A percentile compares a stretch with the other conserved stretches of the same genome.
Conservation (phyloP, 2,329 filamentous ascomycete species). For the Fusarium sp. region DNA sequence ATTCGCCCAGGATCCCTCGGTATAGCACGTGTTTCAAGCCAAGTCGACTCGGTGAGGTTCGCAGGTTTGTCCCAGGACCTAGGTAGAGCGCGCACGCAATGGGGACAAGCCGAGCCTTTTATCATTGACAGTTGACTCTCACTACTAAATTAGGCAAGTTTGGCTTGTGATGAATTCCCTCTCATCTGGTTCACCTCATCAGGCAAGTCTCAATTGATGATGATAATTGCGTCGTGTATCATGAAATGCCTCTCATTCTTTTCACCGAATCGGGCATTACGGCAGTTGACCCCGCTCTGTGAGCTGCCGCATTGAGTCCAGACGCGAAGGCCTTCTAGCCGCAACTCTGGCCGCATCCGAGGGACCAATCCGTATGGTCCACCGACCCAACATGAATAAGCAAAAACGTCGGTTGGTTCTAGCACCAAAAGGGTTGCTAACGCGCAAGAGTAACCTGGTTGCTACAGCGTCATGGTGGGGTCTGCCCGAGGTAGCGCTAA, state of each 20-base stretch:
- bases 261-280: conserved; percentile 3
- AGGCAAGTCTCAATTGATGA: neutral
- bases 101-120: neutral
- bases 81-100: neutral
- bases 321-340: neutral
- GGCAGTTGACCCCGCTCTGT: conserved; percentile 32
- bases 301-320: conserved; percentile 1
- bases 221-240: neutral
- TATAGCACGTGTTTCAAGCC: neutral
- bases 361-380: neutral
- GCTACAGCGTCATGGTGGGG: conserved; percentile 30
- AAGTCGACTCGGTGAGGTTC: neutral
- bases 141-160: neutral
- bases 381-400: neutral
- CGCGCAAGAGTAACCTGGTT: conserved; percentile 27
- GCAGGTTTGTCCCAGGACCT: neutral
- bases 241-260: conserved; percentile 4
- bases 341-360: neutral
- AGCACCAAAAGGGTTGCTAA: conserved; percentile 26
- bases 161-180: neutral
- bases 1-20: neutral
- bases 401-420: conserved; percentile 2
- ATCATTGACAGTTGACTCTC: neutral
- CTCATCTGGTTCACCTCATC: neutral
- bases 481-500: neutral